Evolutionary conservation across 83 land plant species (phyloP), one percentile per base, ranked within the genome.

Genomic region (Diphasiastrum complanatum): DNA sequence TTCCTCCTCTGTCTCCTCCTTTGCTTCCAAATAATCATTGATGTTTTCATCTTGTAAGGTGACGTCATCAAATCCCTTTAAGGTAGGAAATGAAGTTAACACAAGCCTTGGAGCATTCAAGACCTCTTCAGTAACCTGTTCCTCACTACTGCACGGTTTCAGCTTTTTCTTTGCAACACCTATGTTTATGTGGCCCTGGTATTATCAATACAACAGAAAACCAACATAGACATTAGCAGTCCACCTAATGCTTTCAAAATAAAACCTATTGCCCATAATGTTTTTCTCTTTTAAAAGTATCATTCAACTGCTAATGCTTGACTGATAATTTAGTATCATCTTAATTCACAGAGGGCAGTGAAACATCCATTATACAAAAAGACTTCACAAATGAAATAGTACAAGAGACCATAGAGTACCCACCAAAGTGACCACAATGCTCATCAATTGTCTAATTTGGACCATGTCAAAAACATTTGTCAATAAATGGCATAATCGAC

Each of bases 181-280:
- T 35, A 75, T 36, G 73, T 91, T 91, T 60, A 91, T 91, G 54
- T 78, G 86, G 33, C 97, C 97, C 97, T 91, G 80, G 10, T 26
- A 27, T n/a, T n/a, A n/a, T n/a, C n/a, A n/a, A n/a, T n/a, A n/a
- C n/a, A n/a, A n/a, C n/a, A n/a, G n/a, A n/a, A n/a, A n/a, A n/a
- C n/a, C n/a, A n/a, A n/a, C n/a, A n/a, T n/a, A n/a, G n/a, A n/a
- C n/a, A n/a, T n/a, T n/a, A n/a, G n/a, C n/a, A n/a, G n/a, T n/a
- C n/a, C n/a, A n/a, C n/a, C n/a, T n/a, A n/a, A n/a, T n/a, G n/a
- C n/a, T n/a, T n/a, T n/a, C 18, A 64, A 24, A 63, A 52, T 3
- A n/a, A 26, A 69, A 0, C 63, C 12, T 45, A 32, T 27, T 4
- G 28, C 5, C 61, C 32, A 61, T 47, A 26, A 33, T 11, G n/a